phyloP scores from a whole-genome alignment of 306 rosid species.

The Glycine latifolia region DNA sequence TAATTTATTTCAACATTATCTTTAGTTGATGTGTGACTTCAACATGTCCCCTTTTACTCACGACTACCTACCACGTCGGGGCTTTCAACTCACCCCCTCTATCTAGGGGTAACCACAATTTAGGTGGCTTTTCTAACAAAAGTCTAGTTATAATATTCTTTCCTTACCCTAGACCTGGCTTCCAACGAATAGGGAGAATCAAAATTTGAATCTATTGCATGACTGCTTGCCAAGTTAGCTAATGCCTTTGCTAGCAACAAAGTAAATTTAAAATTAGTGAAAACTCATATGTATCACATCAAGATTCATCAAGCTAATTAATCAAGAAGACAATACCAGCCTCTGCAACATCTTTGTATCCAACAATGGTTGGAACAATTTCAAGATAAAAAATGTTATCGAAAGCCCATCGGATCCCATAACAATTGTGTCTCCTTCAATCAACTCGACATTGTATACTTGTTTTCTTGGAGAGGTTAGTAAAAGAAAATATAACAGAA shows the following conservation, averaged over 20 bases:
- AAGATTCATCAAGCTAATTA: conserved; percentile 25
- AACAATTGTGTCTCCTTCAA: conserved; percentile 77
- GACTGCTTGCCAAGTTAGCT: conserved; percentile 85
- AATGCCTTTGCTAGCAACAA: conserved; percentile 86
- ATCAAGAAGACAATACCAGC: conserved; percentile 68
- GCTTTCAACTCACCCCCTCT: too few relatives aligned
- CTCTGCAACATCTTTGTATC: conserved; percentile 65
- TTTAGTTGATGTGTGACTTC: too few relatives aligned
- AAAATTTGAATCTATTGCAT: conserved; percentile 75
- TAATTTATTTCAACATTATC: too few relatives aligned
- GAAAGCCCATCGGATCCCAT: conserved; percentile 87
- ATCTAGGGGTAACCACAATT: too few relatives aligned
- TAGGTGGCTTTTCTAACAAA: background rate
- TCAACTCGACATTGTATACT: conserved; percentile 72
- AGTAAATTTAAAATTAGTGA: conserved; percentile 48
- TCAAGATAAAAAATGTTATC: conserved; percentile 84
- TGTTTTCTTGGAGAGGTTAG: conserved; percentile 46
- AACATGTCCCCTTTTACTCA: too few relatives aligned
- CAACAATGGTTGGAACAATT: conserved; percentile 57
- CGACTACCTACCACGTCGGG: too few relatives aligned
- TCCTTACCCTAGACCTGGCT: conserved; percentile 78
- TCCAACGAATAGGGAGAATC: conserved; percentile 91
- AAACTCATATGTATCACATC: conserved; percentile 20
- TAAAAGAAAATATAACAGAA: conserved; percentile 45
- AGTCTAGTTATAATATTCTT: conserved; percentile 8